phyloP scores from a whole-genome alignment of 208 protist species.

The Angomonas deanei region DNA sequence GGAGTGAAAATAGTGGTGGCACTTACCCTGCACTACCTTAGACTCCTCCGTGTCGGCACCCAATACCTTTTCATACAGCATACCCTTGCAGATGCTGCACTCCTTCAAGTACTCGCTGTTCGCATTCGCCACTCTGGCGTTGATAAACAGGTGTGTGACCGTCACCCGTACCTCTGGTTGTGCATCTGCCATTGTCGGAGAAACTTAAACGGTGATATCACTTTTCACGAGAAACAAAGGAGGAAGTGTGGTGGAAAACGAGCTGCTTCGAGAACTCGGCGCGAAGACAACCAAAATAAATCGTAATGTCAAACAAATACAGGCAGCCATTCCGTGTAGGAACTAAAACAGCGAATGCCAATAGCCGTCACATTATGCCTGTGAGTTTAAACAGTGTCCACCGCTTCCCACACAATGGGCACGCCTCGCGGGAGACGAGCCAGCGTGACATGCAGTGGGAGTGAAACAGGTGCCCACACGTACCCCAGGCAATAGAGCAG shows the following conservation, averaged over 20 bases:
- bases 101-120: background rate
- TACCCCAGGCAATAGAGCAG: slow-evolving; percentile 87
- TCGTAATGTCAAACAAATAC: background rate
- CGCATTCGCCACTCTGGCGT: background rate
- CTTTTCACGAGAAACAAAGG: too few relatives aligned
- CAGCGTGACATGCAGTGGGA: slow-evolving; percentile 62
- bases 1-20: background rate
- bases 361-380: slow-evolving; percentile 20
- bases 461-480: slow-evolving; percentile 70
- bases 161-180: background rate
- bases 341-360: too few relatives aligned
- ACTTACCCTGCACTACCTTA: background rate
- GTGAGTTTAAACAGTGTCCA: slow-evolving; percentile 48
- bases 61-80: background rate
- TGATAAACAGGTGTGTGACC: background rate
- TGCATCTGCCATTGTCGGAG: too few relatives aligned
- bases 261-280: too few relatives aligned
- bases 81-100: background rate
- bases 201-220: too few relatives aligned
- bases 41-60: background rate
- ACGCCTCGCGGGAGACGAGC: slow-evolving; percentile 37
- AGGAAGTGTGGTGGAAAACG: too few relatives aligned
- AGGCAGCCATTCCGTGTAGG: too few relatives aligned
- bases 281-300: background rate
- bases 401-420: slow-evolving; percentile 49